These are phyloP conservation scores for Colletotrichum karsti DNA, from an alignment of 2,329 filamentous ascomycete genomes.

Conservation along the genomic window DNA sequence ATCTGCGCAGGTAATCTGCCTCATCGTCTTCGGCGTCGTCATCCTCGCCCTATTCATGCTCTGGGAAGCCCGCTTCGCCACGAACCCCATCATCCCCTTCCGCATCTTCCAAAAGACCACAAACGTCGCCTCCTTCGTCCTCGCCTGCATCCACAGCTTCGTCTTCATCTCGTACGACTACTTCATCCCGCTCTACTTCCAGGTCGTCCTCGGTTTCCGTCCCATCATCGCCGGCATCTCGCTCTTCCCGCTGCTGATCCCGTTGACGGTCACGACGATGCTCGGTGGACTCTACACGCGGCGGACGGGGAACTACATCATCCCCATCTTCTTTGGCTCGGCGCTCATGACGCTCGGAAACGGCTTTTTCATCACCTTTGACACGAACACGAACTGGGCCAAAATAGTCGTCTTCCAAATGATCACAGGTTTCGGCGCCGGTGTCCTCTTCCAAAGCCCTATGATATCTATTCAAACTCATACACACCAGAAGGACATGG, in stretches of 20 bases:
- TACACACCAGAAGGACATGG: slow-evolving; percentile 58
- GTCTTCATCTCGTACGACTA: slow-evolving; percentile 66
- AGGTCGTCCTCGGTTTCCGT: slow-evolving; percentile 60
- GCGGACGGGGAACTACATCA: slow-evolving; percentile 71
- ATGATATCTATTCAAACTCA: slow-evolving; percentile 63
- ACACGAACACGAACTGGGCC: slow-evolving; percentile 54
- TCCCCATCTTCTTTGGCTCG: slow-evolving; percentile 62
- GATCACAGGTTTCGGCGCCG: slow-evolving; percentile 57
- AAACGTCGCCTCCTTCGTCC: slow-evolving; percentile 56
- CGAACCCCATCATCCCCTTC: slow-evolving; percentile 66
- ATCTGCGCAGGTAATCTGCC: slow-evolving; percentile 59
- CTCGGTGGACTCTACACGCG: slow-evolving; percentile 55
- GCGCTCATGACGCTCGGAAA: slow-evolving; percentile 65
- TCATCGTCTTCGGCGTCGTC: slow-evolving; percentile 58
- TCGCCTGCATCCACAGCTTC: slow-evolving; percentile 44
- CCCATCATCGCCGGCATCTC: slow-evolving; percentile 59
- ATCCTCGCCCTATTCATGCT: slow-evolving; percentile 54
- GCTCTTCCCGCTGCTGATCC: slow-evolving; percentile 58
- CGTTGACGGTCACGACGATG: slow-evolving; percentile 26
- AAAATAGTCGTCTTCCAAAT: slow-evolving; percentile 60
- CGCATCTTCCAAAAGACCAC: slow-evolving; percentile 57
- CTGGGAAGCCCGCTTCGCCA: slow-evolving; percentile 62
- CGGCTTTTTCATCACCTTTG: slow-evolving; percentile 64
- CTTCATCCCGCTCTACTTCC: slow-evolving; percentile 69
- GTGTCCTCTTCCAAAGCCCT: slow-evolving; percentile 62